Evolutionary conservation across 305 asterid species (phyloP), one percentile per base, ranked within the genome.

Genomic region (Stenogyne calaminthoides): DNA sequence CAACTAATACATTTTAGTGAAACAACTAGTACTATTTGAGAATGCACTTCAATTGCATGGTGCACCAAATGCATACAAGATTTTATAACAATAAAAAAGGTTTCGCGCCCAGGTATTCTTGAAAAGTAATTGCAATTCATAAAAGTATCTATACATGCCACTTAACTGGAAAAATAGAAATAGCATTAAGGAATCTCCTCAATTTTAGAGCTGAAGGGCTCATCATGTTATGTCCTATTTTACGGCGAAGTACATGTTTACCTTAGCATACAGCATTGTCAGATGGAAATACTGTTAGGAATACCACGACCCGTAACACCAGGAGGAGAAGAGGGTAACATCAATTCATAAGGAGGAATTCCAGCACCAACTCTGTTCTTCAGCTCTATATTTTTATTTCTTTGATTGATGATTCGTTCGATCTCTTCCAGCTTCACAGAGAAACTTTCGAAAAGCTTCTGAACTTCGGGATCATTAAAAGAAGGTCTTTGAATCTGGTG

Each of bases 301-400:
- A 91, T 83, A 49, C 96, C 96, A 9, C 96, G 93, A 7, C 96
- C 96, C 4, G 97, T 89, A 12, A 89, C 96, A 3, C 97, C 97
- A 0, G 89, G 95, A 57, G 85, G 72, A 6, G 91, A 88, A 44
- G 92, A 85, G 49, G 96, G 97, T 32, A 88, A 74, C 49, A 91
- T 84, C 82, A 91, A 76, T 72, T 89, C 95, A 75, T 91, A 91
- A 0, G 96, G 96, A 71, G 97, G 95, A 65, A 88, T 75, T 15
- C 95, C 95, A 19, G 97, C 97, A 42, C 96, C 97, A 63, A 44
- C 78, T 73, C 97, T 81, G 77, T 84, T 89, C 34, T 76, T 88
- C 71, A 91, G 85, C 51, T 73, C 36, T 5, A 3, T 20, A 74
- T 89, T 80, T 80, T 80, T 78, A n/a, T 91, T 91, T 67, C 97